phyloP scores from a whole-genome alignment of 83 land plant species.

The Larix sibirica region DNA sequence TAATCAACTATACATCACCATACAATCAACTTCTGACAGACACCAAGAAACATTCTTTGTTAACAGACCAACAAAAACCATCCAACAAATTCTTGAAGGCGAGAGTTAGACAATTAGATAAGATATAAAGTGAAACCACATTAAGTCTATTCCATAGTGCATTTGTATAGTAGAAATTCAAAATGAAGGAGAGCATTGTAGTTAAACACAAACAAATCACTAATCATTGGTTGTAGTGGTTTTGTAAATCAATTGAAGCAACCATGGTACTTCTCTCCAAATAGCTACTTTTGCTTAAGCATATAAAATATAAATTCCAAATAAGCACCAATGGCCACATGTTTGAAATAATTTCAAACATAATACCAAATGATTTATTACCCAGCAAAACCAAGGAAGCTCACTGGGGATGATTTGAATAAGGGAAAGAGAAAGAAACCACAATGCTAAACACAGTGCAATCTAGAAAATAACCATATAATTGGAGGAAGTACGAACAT shows the following conservation, averaged over 20 bases:
- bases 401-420: neutral
- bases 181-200: slow-evolving; percentile 4
- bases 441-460: neutral
- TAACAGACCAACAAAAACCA: slow-evolving; percentile 5
- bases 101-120: slow-evolving; percentile 4
- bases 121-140: slow-evolving; percentile 4
- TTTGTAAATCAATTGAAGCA: slow-evolving; percentile 13
- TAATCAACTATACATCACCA: neutral
- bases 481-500: neutral
- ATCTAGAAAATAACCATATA: neutral
- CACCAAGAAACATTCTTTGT: slow-evolving; percentile 2
- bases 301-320: neutral
- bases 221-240: slow-evolving; percentile 46
- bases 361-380: neutral
- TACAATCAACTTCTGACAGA: neutral
- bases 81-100: slow-evolving; percentile 11
- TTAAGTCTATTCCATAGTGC: neutral
- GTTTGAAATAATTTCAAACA: neutral
- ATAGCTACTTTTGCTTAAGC: no score
- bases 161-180: neutral
- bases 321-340: neutral
- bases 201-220: slow-evolving; percentile 17
- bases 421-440: neutral
- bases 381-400: slow-evolving; percentile 8
- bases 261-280: no score